Evolutionary conservation across 257 asterid genomes (phyloP).

Genomic region (Ophiorrhiza pumila): DNA sequence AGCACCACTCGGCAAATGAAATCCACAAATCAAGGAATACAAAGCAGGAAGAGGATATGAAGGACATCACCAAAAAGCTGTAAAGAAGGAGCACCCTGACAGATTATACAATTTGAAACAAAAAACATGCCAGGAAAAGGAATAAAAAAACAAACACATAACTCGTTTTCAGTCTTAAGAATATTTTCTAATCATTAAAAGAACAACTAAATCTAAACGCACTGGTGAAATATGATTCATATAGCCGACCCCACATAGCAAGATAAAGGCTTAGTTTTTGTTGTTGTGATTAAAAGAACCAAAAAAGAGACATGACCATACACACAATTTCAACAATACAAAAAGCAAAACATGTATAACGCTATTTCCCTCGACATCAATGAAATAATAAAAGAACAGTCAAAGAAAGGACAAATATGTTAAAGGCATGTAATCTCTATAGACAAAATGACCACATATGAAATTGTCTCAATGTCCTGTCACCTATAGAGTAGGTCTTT

Average conservation of each 20-base stretch:
- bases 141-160: neutral
- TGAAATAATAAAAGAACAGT: neutral
- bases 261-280: too few species aligned
- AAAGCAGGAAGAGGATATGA: neutral
- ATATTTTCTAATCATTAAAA: neutral
- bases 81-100: neutral
- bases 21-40: neutral
- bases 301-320: neutral
- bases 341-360: too few species aligned
- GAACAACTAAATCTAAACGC: neutral
- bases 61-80: neutral
- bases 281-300: too few species aligned
- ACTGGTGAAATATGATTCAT: too few species aligned
- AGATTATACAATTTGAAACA: neutral
- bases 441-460: neutral
- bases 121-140: neutral
- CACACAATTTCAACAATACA: neutral
- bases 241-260: too few species aligned
- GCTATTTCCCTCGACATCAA: neutral
- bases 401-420: neutral
- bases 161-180: neutral
- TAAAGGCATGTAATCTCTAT: neutral
- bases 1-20: neutral
- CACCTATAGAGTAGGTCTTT: neutral
- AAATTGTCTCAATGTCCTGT: neutral